These are phyloP conservation scores for Lactarius psammicola DNA, from an alignment of 768 basidiomycete genomes.

Conservation along the genomic window DNA sequence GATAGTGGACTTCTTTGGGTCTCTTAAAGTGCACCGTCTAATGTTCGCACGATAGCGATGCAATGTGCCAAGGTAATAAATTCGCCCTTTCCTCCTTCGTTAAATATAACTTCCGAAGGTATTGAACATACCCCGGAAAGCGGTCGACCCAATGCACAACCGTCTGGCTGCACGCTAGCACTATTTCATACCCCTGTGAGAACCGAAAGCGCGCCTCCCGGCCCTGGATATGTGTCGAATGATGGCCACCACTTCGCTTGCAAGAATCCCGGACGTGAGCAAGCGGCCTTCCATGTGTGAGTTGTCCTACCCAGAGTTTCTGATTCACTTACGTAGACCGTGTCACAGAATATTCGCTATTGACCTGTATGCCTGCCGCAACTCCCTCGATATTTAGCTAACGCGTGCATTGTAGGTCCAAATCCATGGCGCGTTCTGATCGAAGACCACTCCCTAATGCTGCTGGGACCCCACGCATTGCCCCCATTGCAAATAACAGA, in stretches of 20 bases:
- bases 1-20: constrained; percentile 45
- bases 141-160: constrained; percentile 38
- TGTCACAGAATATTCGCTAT: constrained; percentile 50
- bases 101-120: constrained; percentile 34
- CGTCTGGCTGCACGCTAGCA: constrained; percentile 53
- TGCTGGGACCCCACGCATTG: constrained; percentile 41
- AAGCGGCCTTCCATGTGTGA: constrained; percentile 59
- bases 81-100: background rate
- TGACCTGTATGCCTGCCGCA: constrained; percentile 38
- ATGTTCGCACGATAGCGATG: constrained; percentile 39
- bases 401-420: constrained; percentile 40
- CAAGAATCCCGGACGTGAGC: constrained; percentile 49
- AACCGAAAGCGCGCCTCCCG: constrained; percentile 31
- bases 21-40: background rate
- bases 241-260: constrained; percentile 57
- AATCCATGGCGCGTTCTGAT: constrained; percentile 48
- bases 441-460: constrained; percentile 45
- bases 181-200: constrained; percentile 47
- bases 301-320: constrained; percentile 29
- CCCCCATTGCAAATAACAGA: constrained; percentile 42
- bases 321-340: background rate
- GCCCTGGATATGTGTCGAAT: constrained; percentile 49
- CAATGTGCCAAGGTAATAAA: constrained; percentile 47
- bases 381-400: background rate
- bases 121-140: constrained; percentile 44